Evolutionary conservation across 345 rosid genomes (phyloP).

Genomic region (Trapa incisa): DNA sequence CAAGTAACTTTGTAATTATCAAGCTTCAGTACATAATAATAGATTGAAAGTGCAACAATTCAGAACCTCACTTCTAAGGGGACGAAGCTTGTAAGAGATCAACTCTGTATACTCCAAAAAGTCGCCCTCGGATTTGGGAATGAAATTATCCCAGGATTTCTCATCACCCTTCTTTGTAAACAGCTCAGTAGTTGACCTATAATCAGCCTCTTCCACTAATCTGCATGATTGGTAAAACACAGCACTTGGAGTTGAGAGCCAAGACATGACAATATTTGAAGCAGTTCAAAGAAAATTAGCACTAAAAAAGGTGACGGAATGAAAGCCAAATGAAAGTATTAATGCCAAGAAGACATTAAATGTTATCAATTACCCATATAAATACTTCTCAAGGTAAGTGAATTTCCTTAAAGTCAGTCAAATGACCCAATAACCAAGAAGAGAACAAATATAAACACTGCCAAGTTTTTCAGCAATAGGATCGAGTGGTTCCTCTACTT

Average conservation of each 20-base stretch:
- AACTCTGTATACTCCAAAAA: slow-evolving; percentile 85
- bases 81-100: slow-evolving; percentile 55
- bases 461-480: slow-evolving; percentile 35
- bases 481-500: slow-evolving; percentile 22
- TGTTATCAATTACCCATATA: background rate
- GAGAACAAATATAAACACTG: background rate
- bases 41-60: slow-evolving; percentile 5
- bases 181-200: slow-evolving; percentile 53
- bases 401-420: background rate
- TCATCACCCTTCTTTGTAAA: slow-evolving; percentile 51
- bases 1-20: background rate
- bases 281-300: no score
- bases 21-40: background rate
- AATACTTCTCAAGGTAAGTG: background rate
- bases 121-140: slow-evolving; percentile 92
- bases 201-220: slow-evolving; percentile 95
- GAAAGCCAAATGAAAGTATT: no score
- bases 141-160: slow-evolving; percentile 22
- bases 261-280: background rate
- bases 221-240: slow-evolving; percentile 14
- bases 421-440: background rate
- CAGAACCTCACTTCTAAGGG: slow-evolving; percentile 45
- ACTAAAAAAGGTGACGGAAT: no score
- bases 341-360: no score
- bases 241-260: background rate